Evolutionary conservation across 345 rosid genomes (phyloP).

Genomic region (Sisymbrium irio): DNA sequence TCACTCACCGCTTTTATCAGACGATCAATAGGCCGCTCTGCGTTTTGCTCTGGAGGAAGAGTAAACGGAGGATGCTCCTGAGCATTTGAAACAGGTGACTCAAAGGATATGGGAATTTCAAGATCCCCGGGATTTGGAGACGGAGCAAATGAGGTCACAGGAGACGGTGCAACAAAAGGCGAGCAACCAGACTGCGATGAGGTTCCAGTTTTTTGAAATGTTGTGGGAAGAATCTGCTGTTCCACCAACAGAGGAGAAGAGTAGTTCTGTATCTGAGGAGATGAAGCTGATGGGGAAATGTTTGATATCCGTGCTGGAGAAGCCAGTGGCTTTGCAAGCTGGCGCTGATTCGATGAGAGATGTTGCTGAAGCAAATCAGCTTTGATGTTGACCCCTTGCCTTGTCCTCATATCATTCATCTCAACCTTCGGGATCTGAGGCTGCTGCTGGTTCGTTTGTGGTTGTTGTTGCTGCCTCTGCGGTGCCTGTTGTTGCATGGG

Average conservation of each 20-base stretch:
- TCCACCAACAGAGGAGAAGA: constrained; percentile 79
- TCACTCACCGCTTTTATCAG: constrained; percentile 68
- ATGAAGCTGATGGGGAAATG: constrained; percentile 62
- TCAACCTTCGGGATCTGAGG: constrained; percentile 57
- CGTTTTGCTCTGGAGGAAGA: constrained; percentile 58
- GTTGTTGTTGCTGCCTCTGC: constrained; percentile 40
- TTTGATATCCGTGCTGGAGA: constrained; percentile 49
- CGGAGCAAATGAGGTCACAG: constrained; percentile 64
- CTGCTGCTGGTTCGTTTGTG: constrained; percentile 41
- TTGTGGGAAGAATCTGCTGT: constrained; percentile 49
- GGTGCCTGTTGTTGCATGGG: constrained; percentile 43
- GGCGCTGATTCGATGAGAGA: constrained; percentile 44
- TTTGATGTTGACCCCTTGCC: constrained; percentile 55
- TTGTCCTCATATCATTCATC: constrained; percentile 55
- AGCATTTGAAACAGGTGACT: constrained; percentile 49
- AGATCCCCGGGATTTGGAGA: constrained; percentile 66
- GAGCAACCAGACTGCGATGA: constrained; percentile 66
- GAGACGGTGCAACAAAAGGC: constrained; percentile 64
- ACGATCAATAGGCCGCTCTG: constrained; percentile 75
- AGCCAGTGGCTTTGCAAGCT: constrained; percentile 37
- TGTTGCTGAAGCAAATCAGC: constrained; percentile 57
- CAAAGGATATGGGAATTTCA: constrained; percentile 53
- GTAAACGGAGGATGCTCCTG: constrained; percentile 61
- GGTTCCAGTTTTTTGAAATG: constrained; percentile 51
- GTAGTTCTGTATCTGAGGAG: constrained; percentile 59